Conservation (phyloP, 108 stramenopile species). For the Fistulifera pelliculosa region DNA sequence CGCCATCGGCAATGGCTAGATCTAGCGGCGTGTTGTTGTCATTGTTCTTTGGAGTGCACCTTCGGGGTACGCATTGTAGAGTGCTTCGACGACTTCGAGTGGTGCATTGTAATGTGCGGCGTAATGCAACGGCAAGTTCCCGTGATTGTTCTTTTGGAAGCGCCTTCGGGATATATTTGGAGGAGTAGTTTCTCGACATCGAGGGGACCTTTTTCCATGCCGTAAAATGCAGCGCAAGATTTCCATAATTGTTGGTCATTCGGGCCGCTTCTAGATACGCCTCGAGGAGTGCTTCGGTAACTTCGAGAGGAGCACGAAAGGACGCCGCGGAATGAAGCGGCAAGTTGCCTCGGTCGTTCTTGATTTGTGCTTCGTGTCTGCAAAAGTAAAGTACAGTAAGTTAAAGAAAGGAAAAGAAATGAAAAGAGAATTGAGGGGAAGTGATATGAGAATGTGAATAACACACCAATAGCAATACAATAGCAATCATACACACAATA, state of each 20-base stretch:
- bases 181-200: conserved; percentile 70
- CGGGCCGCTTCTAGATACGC: conserved; percentile 81
- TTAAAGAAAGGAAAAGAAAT: no score
- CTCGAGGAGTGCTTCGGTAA: conserved; percentile 73
- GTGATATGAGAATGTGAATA: no score
- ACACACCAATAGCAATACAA: no score
- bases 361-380: conserved; percentile 56
- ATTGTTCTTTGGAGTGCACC: conserved; percentile 78
- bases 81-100: conserved; percentile 72
- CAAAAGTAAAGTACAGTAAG: background rate
- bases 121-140: conserved; percentile 75
- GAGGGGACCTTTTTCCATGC: conserved; percentile 87
- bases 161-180: conserved; percentile 76
- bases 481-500: no score
- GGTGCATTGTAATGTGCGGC: conserved; percentile 85
- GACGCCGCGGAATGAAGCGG: conserved; percentile 79
- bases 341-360: conserved; percentile 80
- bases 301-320: conserved; percentile 73
- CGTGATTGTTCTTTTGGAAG: conserved; percentile 83
- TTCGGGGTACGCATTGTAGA: conserved; percentile 77
- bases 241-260: conserved; percentile 83
- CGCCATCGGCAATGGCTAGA: conserved; percentile 80
- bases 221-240: conserved; percentile 74
- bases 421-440: no score
- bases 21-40: conserved; percentile 82